Evolutionary conservation across 345 rosid genomes (phyloP).

Genomic region (Eucalyptus brandiana): DNA sequence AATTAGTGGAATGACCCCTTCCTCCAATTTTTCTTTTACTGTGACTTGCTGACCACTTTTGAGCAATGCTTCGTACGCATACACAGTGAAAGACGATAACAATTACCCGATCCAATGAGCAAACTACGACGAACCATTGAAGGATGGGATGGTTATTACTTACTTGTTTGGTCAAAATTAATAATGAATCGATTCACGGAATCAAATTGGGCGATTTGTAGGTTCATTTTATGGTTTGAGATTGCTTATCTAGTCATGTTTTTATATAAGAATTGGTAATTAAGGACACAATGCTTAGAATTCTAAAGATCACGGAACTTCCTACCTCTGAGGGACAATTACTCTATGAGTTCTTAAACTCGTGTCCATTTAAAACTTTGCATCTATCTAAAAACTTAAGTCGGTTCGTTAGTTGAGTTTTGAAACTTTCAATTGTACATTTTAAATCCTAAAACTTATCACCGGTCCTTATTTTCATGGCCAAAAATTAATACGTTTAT

Average conservation of each 20-base stretch:
- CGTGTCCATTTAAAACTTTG: background rate
- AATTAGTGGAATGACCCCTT: background rate
- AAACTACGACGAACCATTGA: background rate
- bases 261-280: background rate
- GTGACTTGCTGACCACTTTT: background rate
- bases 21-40: background rate
- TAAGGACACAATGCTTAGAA: background rate
- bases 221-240: background rate
- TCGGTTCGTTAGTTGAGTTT: fast-evolving
- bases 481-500: background rate
- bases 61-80: background rate
- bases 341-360: background rate
- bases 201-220: background rate
- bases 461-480: background rate
- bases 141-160: background rate
- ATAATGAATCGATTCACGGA: background rate
- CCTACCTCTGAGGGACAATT: background rate
- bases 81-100: background rate
- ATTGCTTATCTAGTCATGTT: background rate
- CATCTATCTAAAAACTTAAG: background rate
- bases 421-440: background rate
- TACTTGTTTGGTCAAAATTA: background rate
- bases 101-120: background rate
- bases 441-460: background rate
- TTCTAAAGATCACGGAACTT: background rate